Evolutionary conservation across 2,329 filamentous ascomycete species (phyloP), one percentile per base, ranked within the genome.

Genomic region (Trichoderma sp.): DNA sequence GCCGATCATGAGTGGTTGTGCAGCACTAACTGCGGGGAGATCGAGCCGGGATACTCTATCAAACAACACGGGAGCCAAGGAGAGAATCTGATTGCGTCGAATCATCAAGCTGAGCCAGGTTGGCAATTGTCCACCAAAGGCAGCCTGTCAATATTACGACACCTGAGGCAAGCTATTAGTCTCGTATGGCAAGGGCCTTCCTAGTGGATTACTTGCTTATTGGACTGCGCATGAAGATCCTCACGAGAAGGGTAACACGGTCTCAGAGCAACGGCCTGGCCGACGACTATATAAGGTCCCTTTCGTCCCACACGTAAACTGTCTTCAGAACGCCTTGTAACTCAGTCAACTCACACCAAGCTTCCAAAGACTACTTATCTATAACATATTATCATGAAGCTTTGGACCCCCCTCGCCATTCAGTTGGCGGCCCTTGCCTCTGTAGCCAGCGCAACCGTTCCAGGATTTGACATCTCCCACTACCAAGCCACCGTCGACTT

Each of bases 391-490:
- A 62, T 1, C 10, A 66, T 66, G 65, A 66, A 43, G n/a, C 21
- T 47, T 4, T 7, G 55, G 14, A 14, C 15, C 24, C 26, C 21
- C 6, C 21, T 64, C 24, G 26, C 21, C 17, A 55, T 55, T 24
- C 60, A 21, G n/a, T 17, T 59, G 1, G 28, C 60, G 3, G 58
- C 51, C 41, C 59, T 68, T 28, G 67, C 64, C 19, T 63, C 67
- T 10, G 30, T 64, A 9, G 59, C 66, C 9, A 60, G 48, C 26
- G 76, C 77, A 28, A 68, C 73, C 3, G 73, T 77, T 5, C 41
- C 15, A 43, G 79, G 79, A 10, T 80, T 80, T 56, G 78, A 81
- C 64, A 78, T 80, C 60, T 81, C 79, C 24, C 67, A 75, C 63
- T 80, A 76, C 48, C 78, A 81, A 67, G 61, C 71, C 54, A 76